A percentile compares a stretch with the other conserved stretches of the same genome.
Evolutionary conservation across 768 basidiomycete species (phyloP).

Genomic region (Fistulinella prunicolor): DNA sequence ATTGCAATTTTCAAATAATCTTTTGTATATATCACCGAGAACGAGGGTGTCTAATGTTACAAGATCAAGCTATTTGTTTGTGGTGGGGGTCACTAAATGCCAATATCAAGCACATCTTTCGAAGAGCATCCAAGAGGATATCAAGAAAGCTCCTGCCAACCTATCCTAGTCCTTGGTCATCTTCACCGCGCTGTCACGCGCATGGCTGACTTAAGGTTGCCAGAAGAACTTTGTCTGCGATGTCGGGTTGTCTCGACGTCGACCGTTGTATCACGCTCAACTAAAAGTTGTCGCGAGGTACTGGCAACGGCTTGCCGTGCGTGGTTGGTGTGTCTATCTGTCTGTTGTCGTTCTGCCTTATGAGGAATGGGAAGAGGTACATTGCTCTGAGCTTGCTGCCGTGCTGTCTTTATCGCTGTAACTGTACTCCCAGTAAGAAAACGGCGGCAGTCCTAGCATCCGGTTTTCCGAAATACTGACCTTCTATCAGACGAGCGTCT

Average conservation of each 20-base stretch:
- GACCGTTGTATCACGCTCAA: slow-evolving; percentile 31
- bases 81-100: not conserved
- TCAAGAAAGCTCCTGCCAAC: slow-evolving; percentile 4
- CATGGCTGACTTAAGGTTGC: slow-evolving; percentile 37
- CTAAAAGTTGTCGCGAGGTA: slow-evolving; percentile 24
- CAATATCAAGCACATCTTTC: slow-evolving; percentile 7
- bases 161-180: not conserved
- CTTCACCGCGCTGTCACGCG: slow-evolving; percentile 35
- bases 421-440: slow-evolving; percentile 20
- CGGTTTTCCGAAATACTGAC: slow-evolving; percentile 38
- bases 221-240: slow-evolving; percentile 29
- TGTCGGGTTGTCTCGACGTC: slow-evolving; percentile 28
- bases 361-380: slow-evolving; percentile 19
- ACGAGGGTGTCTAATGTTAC: slow-evolving; percentile 20
- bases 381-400: slow-evolving; percentile 13
- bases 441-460: no score
- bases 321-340: slow-evolving; percentile 31
- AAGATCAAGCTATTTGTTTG: slow-evolving; percentile 15
- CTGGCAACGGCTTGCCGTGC: slow-evolving; percentile 14
- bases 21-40: slow-evolving; percentile 12
- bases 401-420: slow-evolving; percentile 24
- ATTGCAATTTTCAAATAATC: slow-evolving; percentile 15
- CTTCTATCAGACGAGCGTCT: slow-evolving; percentile 62
- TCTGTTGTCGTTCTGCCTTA: slow-evolving; percentile 19
- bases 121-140: slow-evolving; percentile 6